Evolutionary conservation across 495 filamentous ascomycete species (phyloP).

Genomic region (Hypoxylon perforatum): DNA sequence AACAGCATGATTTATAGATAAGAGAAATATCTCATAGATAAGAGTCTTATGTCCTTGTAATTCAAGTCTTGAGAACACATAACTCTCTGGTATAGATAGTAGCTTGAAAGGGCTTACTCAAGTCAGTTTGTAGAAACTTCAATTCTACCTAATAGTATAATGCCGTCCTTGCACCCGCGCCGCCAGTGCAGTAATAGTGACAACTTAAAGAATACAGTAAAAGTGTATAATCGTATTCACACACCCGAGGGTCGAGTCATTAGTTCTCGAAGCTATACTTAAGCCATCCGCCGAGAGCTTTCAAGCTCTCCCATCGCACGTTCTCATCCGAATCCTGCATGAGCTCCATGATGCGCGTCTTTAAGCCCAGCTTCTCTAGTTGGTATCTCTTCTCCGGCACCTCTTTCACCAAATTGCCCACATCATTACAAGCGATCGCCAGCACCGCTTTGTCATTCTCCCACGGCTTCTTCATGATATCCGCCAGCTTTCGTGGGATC

Average conservation of each 20-base stretch:
- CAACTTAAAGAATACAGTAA: conserved; percentile 32
- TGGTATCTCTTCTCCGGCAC: conserved; percentile 84
- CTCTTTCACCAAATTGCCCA: conserved; percentile 88
- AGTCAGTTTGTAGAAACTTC: conserved; percentile 19
- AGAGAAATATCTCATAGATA: conserved; percentile 6
- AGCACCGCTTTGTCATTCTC: conserved; percentile 94
- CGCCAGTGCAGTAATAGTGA: conserved; percentile 15
- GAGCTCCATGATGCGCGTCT: conserved; percentile 91
- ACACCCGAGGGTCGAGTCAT: conserved; percentile 11
- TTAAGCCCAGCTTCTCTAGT: conserved; percentile 90
- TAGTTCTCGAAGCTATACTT: conserved; percentile 84
- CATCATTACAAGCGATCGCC: conserved; percentile 95
- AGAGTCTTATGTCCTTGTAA: background rate
- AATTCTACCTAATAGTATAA: conserved; percentile 33
- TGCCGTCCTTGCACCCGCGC: conserved; percentile 24
- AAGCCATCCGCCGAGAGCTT: conserved; percentile 92
- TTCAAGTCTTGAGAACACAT: background rate
- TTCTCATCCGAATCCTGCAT: conserved; percentile 92
- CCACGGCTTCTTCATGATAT: conserved; percentile 88
- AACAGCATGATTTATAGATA: background rate
- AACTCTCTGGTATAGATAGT: background rate
- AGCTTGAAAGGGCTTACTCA: conserved; percentile 15
- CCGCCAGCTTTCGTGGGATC: conserved; percentile 82
- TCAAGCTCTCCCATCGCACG: conserved; percentile 94
- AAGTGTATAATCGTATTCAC: conserved; percentile 22